Evolutionary conservation across 2,329 filamentous ascomycete genomes (phyloP), one percentile per base, ranked within the genome.

Genomic region (Falciphora oryzae): DNA sequence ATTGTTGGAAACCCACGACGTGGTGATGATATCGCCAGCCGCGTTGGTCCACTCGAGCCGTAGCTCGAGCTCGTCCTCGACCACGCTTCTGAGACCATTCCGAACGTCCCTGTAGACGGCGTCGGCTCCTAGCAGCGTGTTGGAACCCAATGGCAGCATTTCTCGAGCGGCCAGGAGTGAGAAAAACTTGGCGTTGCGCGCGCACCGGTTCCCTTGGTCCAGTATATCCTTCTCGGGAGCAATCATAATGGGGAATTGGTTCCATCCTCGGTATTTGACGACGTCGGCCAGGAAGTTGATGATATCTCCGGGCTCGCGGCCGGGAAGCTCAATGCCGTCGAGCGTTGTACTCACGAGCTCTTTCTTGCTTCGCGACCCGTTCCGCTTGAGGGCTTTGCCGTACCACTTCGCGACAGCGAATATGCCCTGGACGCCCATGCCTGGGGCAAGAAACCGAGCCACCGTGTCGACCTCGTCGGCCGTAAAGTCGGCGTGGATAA

Each of bases 11-110:
- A 84, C 76, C 86, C 86, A 89, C 25, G 78, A 79, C 61, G 87
- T 77, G 2, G 85, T 83, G 28, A 80, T 77, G 58, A 89, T 82
- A 69, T 89, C 86, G 4, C 86, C 86, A 35, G 86, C 85, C 63
- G 85, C 87, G 68, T 84, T 82, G 2, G 81, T 85, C 78, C 85
- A 89, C 69, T 87, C 81, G 3, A 80, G 76, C 32, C 80, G 76
- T 11, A 81, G 74, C 60, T 79, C 75, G 4, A 89, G 68, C 2
- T 74, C 75, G 65, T 89, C 85, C 68, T 88, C 85, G 7, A 75
- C 73, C 29, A 75, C 72, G 53, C 75, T 79, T 28, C 71, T 76
- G 57, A 83, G 77, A 53, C 80, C 77, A 50, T 78, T 79, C 27
- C 75, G 74, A 50, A 84, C 80, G 66, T 83, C 80, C 25, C 76